Percentiles rank a stretch among this genome's conserved stretches.
Conservation (phyloP, 768 basidiomycete species). For the Clavaria fumosa region DNA sequence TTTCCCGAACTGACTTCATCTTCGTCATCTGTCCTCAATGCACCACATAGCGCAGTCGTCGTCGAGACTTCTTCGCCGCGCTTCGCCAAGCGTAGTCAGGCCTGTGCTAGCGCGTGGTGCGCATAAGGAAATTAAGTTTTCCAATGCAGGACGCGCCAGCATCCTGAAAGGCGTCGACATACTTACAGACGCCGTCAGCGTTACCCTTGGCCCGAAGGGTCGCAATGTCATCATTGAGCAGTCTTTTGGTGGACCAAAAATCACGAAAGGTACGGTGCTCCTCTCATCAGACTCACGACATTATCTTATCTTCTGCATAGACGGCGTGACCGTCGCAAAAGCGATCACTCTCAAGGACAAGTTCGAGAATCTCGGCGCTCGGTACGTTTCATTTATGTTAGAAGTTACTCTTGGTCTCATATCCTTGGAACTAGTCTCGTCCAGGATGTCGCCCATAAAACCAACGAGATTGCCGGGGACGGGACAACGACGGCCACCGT, state of each 20-base stretch:
- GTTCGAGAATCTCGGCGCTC: slow-evolving; percentile 96
- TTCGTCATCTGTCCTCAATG: slow-evolving; percentile 29
- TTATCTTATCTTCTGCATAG: slow-evolving; percentile 23
- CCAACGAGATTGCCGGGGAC: slow-evolving; percentile 94
- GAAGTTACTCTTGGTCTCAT: too few relatives aligned
- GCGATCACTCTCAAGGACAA: slow-evolving; percentile 89
- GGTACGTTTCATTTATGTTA: slow-evolving; percentile 54
- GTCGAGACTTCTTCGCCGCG: slow-evolving; percentile 51
- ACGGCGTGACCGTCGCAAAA: slow-evolving; percentile 98
- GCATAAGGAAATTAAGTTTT: slow-evolving; percentile 96
- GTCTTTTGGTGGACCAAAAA: slow-evolving; percentile 79
- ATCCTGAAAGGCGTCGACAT: slow-evolving; percentile 94
- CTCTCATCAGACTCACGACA: not conserved
- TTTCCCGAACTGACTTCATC: slow-evolving; percentile 7
- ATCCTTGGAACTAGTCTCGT: slow-evolving; percentile 79
- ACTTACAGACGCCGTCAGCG: slow-evolving; percentile 91
- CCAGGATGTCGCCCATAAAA: slow-evolving; percentile 92
- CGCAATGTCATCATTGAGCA: slow-evolving; percentile 98
- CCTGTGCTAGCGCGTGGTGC: slow-evolving; percentile 49
- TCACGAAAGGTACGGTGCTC: slow-evolving; percentile 68
- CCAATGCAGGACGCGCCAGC: slow-evolving; percentile 84
- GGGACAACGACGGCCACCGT: slow-evolving; percentile 98
- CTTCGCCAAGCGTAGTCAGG: slow-evolving; percentile 39
- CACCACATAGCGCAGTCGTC: slow-evolving; percentile 58
- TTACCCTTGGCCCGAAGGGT: slow-evolving; percentile 96